Evolutionary conservation across 108 stramenopile species (phyloP).

Genomic region (Conticribra guillardii): DNA sequence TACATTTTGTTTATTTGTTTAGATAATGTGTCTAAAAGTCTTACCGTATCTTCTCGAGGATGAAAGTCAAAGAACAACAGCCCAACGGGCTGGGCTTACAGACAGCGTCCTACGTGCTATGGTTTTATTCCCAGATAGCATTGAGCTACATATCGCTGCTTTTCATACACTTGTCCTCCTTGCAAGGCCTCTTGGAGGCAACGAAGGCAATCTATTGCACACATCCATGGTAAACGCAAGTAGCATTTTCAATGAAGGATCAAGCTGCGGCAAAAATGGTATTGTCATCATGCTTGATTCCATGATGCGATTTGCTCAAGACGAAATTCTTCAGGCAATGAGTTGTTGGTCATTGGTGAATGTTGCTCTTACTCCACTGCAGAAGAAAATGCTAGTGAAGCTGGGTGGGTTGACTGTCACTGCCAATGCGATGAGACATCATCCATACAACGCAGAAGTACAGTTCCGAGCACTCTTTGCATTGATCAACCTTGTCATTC

Average conservation of each 20-base stretch:
- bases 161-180: slow-evolving; percentile 92
- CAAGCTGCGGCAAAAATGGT: slow-evolving; percentile 64
- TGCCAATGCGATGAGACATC: slow-evolving; percentile 83
- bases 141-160: slow-evolving; percentile 78
- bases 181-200: slow-evolving; percentile 89
- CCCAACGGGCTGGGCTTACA: slow-evolving; percentile 77
- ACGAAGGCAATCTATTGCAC: slow-evolving; percentile 93
- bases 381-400: slow-evolving; percentile 80
- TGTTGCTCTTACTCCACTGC: slow-evolving; percentile 84
- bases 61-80: slow-evolving; percentile 75
- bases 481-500: slow-evolving; percentile 93
- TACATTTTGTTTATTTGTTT: too few species aligned
- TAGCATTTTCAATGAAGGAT: slow-evolving; percentile 61
- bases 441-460: slow-evolving; percentile 87
- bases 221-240: slow-evolving; percentile 75
- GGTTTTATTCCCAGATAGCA: slow-evolving; percentile 84
- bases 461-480: slow-evolving; percentile 95
- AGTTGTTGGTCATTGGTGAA: slow-evolving; percentile 95
- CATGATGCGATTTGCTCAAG: slow-evolving; percentile 76
- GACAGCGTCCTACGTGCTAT: slow-evolving; percentile 82
- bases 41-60: slow-evolving; percentile 79
- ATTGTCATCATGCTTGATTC: slow-evolving; percentile 90
- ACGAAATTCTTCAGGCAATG: slow-evolving; percentile 90
- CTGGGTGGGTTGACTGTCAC: slow-evolving; percentile 84
- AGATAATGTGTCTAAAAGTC: slow-evolving; percentile 82